Base-by-base conservation (phyloP, 768 basidiomycete genomes). In the Boletus edulis region DNA sequence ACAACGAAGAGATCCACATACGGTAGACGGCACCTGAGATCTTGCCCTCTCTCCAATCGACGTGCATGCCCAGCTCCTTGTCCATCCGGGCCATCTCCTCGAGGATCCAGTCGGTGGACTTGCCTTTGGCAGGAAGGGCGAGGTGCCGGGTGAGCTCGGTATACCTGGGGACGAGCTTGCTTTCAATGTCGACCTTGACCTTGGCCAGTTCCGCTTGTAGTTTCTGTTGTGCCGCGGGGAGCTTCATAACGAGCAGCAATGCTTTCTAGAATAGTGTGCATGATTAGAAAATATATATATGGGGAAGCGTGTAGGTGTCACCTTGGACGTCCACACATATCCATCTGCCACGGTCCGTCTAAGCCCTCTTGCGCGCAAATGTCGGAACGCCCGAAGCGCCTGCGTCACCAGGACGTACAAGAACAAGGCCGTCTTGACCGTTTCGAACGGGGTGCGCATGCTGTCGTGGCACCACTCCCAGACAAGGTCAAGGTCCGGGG, bases 21-120 rank as follows among this genome's bases (percentile, higher is more conserved):
- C 89, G 92, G 63, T 94, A 94, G 20, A 94, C 87, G 7, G 90
- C 89, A 5, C 92, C 93, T 43, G 87, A 89, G 14, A 94, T 68
- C 67, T 89, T 90, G 17, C 91, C 91, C 5, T 81, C 68, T 49
- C 73, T 76, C 84, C 88, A 94, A 52, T 83, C 73, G 2, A 77
- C 72, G 39, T 75, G 63, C 3, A 17, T 65, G 61, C 72, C 75
- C 44, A 81, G 66, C 55, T 84, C 82, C 24, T 62, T 67, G 69
- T 94, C 89, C 88, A 94, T 92, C 62, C 77, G 81, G 22, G 82
- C 80, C 87, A 94, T 91, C 67, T 92, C 88, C 9, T 76, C 77
- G 18, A 84, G 56, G 57, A 94, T 89, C 88, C 88, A 90, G 56
- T 87, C 87, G 9, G 80, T 56, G 0, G 84, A 74, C 59, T 83